Conservation (phyloP, 192 early-diverging fungal species). For the Coemansia sp. region DNA sequence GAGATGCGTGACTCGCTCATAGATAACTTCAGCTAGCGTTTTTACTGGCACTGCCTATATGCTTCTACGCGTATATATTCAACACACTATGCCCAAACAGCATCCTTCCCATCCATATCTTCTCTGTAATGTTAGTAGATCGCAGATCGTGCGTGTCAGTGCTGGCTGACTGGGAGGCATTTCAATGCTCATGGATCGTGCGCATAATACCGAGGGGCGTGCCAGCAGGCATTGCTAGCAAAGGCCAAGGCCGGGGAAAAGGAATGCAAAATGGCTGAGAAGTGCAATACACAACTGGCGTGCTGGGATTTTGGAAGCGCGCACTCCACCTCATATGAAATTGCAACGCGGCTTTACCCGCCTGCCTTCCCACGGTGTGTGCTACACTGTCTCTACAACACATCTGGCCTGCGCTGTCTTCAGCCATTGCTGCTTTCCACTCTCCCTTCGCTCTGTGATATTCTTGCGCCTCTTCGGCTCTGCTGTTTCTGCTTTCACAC, state of each 20-base stretch:
- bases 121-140: not conserved
- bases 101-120: not conserved
- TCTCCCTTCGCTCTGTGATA: not conserved
- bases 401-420: not conserved
- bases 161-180: not conserved
- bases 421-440: not conserved
- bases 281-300: not conserved
- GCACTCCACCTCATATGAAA: not conserved
- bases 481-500: not conserved
- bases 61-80: not conserved
- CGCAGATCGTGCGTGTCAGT: not conserved
- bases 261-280: not conserved
- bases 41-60: not conserved
- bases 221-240: not conserved
- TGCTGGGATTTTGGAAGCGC: not conserved
- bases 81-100: not conserved
- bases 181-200: not conserved
- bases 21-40: conserved; percentile 71
- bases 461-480: not conserved
- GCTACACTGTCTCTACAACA: not conserved
- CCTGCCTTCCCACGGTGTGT: not conserved
- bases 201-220: not conserved
- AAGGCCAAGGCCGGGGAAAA: not conserved
- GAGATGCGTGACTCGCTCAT: conserved; percentile 93
- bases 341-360: not conserved